Base-by-base conservation (phyloP, 2,329 filamentous ascomycete genomes). In the Xylaria arbuscula region DNA sequence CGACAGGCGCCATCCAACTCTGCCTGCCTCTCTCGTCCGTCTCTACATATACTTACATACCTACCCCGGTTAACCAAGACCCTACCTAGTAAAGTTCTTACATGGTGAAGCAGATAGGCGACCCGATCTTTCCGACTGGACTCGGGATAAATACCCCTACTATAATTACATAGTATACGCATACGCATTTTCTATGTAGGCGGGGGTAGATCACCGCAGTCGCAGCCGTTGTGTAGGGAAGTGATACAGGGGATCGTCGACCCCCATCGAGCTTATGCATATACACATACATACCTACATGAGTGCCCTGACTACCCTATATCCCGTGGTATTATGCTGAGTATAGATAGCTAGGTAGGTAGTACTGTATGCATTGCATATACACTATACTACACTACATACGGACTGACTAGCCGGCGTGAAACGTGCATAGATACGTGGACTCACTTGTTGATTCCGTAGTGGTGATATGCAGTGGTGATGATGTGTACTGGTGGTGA, bases 41-140 rank as follows among this genome's bases (percentile, higher is more conserved):
- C 28, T 28, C 28, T 28, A 28, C 28, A 28, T 28, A 5, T 28
- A 28, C 28, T 28, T 5, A 28, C 28, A 3, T 28, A 28, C 28
- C 51, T 32, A 24, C 22, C 13, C 36, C 19, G 28, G 28, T 24
- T 19, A 8, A 17, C 22, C 19, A 40, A 2, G 54, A 13, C 36
- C 54, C 54, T n/a, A 28, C 28, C 28, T 28, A 54, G 28, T 36
- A n/a, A 36, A 32, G 32, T 36, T 17, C 7, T n/a, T 55, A 57
- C 13, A 57, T 57, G 22, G 38, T 19, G 10, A 32, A 45, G 22
- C 11, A 57, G 55, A 57, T 57, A 57, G 55, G 55, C 55, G 55
- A 57, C 55, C 22, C 38, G 55, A 57, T 57, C 55, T 45, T 57
- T 22, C 55, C 55, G 55, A 57, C 7, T 57, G 15, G 15, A 57